These are phyloP conservation scores for Graphilbum sp. DNA, from an alignment of 2,329 filamentous ascomycete species.

Conservation along the genomic window DNA sequence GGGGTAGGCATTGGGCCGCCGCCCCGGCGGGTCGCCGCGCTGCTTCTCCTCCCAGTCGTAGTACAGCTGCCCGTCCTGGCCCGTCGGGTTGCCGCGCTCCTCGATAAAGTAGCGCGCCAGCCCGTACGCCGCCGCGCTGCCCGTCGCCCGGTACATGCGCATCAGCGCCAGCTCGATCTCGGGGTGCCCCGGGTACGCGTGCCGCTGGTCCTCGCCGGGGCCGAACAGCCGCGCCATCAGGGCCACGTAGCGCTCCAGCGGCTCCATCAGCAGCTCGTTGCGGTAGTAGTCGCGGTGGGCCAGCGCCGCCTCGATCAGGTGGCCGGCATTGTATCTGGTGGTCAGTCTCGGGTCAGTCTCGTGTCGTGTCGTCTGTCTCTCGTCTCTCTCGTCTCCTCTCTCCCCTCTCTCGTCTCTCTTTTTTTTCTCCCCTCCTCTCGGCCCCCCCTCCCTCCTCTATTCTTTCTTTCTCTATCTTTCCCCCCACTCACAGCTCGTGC, in stretches of 20 bases:
- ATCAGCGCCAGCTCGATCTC: slow-evolving; percentile 31
- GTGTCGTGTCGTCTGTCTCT: too few species aligned
- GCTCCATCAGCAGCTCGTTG: slow-evolving; percentile 32
- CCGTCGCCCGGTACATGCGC: slow-evolving; percentile 19
- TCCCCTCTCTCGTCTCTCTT: too few species aligned
- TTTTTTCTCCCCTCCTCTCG: too few species aligned
- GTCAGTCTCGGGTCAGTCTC: too few species aligned
- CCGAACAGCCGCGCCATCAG: slow-evolving; percentile 36
- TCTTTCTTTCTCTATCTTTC: too few species aligned
- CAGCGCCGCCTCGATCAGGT: slow-evolving; percentile 44
- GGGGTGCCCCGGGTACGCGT: slow-evolving; percentile 45
- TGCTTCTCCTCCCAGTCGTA: slow-evolving; percentile 34
- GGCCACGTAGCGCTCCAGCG: slow-evolving; percentile 36
- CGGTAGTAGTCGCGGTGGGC: slow-evolving; percentile 36
- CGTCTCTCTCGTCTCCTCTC: too few species aligned
- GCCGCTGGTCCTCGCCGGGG: slow-evolving; percentile 27
- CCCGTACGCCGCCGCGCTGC: slow-evolving; percentile 20
- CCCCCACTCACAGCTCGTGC: slow-evolving; percentile 44
- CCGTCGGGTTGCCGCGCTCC: slow-evolving; percentile 36
- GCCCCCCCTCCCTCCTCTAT: too few species aligned
- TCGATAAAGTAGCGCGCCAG: slow-evolving; percentile 40
- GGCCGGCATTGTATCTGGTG: slow-evolving; percentile 39
- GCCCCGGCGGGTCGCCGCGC: slow-evolving; percentile 31
- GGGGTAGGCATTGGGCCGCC: slow-evolving; percentile 30
- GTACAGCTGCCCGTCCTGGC: slow-evolving; percentile 31